These are phyloP conservation scores for Botrytis deweyae DNA, from an alignment of 2,329 filamentous ascomycete species.

Conservation along the genomic window DNA sequence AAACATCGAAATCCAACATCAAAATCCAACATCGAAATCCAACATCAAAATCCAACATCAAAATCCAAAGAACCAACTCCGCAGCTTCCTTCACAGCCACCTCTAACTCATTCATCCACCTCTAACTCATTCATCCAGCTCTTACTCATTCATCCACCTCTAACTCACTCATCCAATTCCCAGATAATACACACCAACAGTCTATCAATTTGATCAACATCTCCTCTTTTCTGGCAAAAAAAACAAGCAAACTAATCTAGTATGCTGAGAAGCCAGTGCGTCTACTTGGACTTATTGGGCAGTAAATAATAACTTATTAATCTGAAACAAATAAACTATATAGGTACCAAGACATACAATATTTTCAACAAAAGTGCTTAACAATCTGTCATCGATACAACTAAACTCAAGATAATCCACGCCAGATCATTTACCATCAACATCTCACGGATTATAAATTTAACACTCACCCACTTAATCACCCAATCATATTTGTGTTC, in stretches of 20 bases:
- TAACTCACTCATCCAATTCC: too few species aligned
- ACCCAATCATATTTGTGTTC: neutral
- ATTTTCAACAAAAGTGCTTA: neutral
- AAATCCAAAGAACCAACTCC: neutral
- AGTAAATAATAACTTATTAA: neutral
- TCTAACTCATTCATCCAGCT: neutral
- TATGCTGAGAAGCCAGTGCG: neutral
- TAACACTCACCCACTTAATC: neutral
- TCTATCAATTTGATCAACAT: accelerated
- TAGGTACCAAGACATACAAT: neutral
- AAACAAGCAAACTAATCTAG: neutral
- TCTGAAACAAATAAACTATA: neutral
- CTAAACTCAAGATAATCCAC: neutral
- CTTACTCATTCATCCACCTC: neutral
- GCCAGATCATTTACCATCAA: neutral
- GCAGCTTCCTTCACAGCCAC: neutral
- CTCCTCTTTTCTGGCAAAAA: neutral
- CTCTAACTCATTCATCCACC: neutral
- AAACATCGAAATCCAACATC: too few species aligned
- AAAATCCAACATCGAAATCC: too few species aligned
- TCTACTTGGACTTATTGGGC: neutral
- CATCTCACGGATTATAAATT: neutral
- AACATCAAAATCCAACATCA: too few species aligned
- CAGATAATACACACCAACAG: accelerated
- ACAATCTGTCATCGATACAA: neutral